Evolutionary conservation across 192 early-diverging fungal genomes (phyloP).

Genomic region (Umbelopsis sp.): DNA sequence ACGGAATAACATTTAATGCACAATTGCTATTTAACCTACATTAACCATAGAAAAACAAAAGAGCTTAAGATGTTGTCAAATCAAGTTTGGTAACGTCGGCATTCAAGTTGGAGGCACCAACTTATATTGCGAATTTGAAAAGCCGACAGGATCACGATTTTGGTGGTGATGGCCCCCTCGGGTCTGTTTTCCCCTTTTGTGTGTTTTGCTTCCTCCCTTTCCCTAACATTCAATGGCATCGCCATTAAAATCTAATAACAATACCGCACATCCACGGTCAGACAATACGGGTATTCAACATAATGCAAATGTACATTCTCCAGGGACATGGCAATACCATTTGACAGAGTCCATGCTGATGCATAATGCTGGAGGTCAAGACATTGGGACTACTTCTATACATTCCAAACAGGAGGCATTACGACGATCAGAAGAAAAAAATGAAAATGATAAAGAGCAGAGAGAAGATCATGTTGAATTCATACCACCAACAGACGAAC

Average conservation of each 20-base stretch:
- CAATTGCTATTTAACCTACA: too few relatives aligned
- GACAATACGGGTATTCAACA: background rate
- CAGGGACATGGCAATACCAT: slow-evolving; percentile 4
- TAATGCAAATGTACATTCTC: background rate
- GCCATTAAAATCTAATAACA: background rate
- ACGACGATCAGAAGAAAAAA: background rate
- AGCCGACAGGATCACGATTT: background rate
- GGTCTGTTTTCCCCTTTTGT: slow-evolving; percentile 11
- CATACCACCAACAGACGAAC: background rate
- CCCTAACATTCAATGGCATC: slow-evolving; percentile 2
- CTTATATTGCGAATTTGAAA: background rate
- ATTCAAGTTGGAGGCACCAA: background rate
- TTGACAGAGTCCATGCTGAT: slow-evolving; percentile 14
- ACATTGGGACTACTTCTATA: background rate
- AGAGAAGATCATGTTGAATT: background rate
- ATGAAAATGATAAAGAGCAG: background rate
- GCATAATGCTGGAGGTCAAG: background rate
- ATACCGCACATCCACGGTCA: background rate
- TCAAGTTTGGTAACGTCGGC: too few relatives aligned
- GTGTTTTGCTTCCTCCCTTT: background rate
- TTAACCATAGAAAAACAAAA: too few relatives aligned
- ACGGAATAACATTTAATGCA: too few relatives aligned
- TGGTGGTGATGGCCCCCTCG: background rate
- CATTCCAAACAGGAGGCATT: background rate
- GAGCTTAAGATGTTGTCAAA: too few relatives aligned